phyloP scores from a whole-genome alignment of 257 asterid genomes.

The Avicennia marina region DNA sequence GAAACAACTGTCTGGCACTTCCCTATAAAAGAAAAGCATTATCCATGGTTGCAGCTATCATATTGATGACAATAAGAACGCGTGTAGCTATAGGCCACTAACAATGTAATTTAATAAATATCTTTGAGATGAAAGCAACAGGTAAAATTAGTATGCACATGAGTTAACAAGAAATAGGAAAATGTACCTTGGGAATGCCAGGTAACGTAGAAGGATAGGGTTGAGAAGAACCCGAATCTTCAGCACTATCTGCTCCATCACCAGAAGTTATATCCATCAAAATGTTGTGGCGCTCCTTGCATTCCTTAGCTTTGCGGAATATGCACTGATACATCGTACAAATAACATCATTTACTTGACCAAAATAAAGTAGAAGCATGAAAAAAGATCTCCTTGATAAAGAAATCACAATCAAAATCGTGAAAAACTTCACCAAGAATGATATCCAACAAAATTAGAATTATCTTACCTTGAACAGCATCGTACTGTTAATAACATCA shows the following conservation, averaged over 20 bases:
- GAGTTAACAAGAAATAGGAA: conserved; percentile 7
- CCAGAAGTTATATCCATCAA: conserved; percentile 70
- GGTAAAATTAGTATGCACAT: background rate
- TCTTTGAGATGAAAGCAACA: conserved; percentile 12
- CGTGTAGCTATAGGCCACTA: background rate
- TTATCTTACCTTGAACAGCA: conserved; percentile 79
- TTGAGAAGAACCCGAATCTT: conserved; percentile 90
- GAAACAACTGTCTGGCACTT: conserved; percentile 93
- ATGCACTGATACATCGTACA: conserved; percentile 42
- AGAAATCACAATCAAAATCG: too few species aligned
- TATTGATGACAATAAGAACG: conserved; percentile 8
- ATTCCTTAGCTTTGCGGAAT: conserved; percentile 88
- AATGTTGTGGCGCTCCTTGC: conserved; percentile 82
- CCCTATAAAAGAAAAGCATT: conserved; percentile 60
- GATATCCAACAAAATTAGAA: background rate
- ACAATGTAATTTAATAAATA: too few species aligned
- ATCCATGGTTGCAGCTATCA: conserved; percentile 10
- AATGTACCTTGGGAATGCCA: conserved; percentile 88
- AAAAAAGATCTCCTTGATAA: too few species aligned
- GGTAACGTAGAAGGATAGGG: conserved; percentile 89
- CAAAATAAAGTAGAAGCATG: background rate
- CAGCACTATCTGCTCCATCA: conserved; percentile 96
- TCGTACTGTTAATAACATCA: conserved; percentile 85
- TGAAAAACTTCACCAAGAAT: background rate
- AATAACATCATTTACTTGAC: background rate